Base-by-base conservation (phyloP, 495 filamentous ascomycete species). In the Penicillium cataractarum region DNA sequence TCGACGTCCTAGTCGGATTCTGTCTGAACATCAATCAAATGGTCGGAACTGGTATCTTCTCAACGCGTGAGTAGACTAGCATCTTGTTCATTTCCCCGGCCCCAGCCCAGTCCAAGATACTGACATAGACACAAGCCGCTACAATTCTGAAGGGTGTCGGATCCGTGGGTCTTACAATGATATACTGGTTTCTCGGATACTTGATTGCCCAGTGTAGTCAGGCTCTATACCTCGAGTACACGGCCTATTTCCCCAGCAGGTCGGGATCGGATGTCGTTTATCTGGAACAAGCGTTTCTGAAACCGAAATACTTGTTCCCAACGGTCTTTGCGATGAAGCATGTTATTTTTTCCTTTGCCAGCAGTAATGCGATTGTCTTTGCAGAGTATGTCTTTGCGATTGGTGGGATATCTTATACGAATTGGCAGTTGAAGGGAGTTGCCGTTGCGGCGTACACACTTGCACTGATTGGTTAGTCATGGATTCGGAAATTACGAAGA, bases 21-120 rank as follows among this genome's bases (percentile, higher is more conserved):
- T 86, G 86, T 62, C 70, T 90, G 27, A 89, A 89, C 60, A 64
- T 90, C 27, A 85, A 82, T 62, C 82, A 84, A 68, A 90, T 89
- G 86, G 81, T 90, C 57, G 87, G 87, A 0, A 89, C 86, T 0
- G 86, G 87, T 13, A 80, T 90, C 4, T 90, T 85, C 70, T 86
- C 85, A 19, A 88, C 86, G 7, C 86, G 85, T 87, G 54, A 65
- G 84, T 71, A 10, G 21, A 17, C 19, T 6, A 6, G n/a, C 6
- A 6, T 17, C 24, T 17, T 31, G n/a, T 50, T 4, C 13, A 17
- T 48, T 10, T 33, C 19, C 50, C 29, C 22, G 15, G 35, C 5
- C 17, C 4, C 10, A 37, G 4, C 2, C 7, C 1, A 7, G 31
- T 12, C 3, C 31, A 33, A 4, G 6, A 40, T 26, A 22, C 17